Percentiles rank a stretch among this genome's conserved stretches.
Conservation (phyloP, 83 land plant genomes). For the Picea abies region DNA sequence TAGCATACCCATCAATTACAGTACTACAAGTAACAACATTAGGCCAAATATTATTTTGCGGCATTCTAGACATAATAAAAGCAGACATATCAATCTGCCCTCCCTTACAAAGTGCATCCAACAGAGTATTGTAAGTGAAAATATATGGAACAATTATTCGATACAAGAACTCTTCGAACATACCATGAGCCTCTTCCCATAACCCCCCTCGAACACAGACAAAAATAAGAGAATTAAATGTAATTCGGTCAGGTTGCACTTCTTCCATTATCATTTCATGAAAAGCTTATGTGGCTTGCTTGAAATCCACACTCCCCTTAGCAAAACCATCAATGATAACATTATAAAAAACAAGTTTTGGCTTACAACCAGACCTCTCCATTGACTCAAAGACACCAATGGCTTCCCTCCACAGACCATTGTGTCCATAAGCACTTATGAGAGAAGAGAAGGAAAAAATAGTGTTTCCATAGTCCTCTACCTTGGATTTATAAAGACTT, state of each 20-base stretch:
- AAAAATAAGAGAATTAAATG: constrained; percentile 88
- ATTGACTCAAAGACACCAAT: constrained; percentile 70
- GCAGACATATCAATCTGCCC: constrained; percentile 86
- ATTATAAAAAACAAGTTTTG: constrained; percentile 87
- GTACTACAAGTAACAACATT: constrained; percentile 97
- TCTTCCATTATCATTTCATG: constrained; percentile 84
- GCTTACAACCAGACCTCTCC: constrained; percentile 78
- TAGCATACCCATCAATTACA: constrained; percentile 91
- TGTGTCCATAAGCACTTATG: constrained; percentile 86
- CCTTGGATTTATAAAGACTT: constrained; percentile 52
- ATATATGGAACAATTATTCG: constrained; percentile 81
- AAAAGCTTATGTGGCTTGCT: constrained; percentile 54
- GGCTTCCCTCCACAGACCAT: constrained; percentile 72
- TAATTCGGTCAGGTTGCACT: constrained; percentile 88
- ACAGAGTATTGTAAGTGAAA: constrained; percentile 89
- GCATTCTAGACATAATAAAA: constrained; percentile 76
- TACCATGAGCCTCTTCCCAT: constrained; percentile 71
- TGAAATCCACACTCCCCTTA: constrained; percentile 81
- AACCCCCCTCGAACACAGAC: constrained; percentile 83
- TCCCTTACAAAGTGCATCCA: constrained; percentile 92
- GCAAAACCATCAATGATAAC: constrained; percentile 95
- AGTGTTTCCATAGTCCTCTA: constrained; percentile 77
- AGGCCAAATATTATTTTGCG: constrained; percentile 50
- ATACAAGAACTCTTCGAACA: constrained; percentile 80
- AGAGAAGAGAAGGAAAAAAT: constrained; percentile 86